These are phyloP conservation scores for Kwoniella shivajii DNA, from an alignment of 1,284 basidiomycete genomes.

Conservation along the genomic window DNA sequence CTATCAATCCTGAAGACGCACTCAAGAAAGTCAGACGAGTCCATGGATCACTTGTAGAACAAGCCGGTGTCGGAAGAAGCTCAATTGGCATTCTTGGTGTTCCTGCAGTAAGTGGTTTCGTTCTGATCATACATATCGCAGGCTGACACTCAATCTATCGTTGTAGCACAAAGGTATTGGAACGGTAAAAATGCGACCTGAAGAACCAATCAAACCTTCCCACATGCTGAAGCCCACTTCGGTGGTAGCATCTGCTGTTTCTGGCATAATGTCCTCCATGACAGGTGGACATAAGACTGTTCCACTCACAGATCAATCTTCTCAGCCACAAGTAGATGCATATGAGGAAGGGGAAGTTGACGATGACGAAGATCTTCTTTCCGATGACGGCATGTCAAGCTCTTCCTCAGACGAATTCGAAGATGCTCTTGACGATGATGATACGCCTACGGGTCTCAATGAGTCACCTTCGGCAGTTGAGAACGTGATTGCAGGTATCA, in stretches of 20 bases:
- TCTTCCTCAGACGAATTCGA: conserved; percentile 61
- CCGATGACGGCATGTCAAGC: conserved; percentile 71
- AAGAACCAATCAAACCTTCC: conserved; percentile 1
- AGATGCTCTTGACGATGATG: conserved; percentile 42
- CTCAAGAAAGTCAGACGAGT: conserved; percentile 52
- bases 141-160: not conserved
- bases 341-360: conserved; percentile 30
- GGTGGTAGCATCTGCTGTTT: conserved; percentile 20
- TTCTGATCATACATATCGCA: not conserved
- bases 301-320: conserved; percentile 10
- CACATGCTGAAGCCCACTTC: conserved; percentile 5
- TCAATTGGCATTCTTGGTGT: conserved; percentile 58
- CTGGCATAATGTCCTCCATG: conserved; percentile 29
- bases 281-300: conserved; percentile 25
- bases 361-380: conserved; percentile 62
- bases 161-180: conserved; percentile 82
- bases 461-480: conserved; percentile 24
- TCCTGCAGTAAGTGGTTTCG: conserved; percentile 67
- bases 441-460: conserved; percentile 16
- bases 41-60: conserved; percentile 67
- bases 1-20: conserved; percentile 26
- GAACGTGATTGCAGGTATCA: conserved; percentile 11
- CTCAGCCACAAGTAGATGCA: conserved; percentile 1
- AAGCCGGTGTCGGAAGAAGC: conserved; percentile 60
- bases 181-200: conserved; percentile 60